Base-by-base conservation (phyloP, 2,329 filamentous ascomycete species). In the Emergomyces orientalis region DNA sequence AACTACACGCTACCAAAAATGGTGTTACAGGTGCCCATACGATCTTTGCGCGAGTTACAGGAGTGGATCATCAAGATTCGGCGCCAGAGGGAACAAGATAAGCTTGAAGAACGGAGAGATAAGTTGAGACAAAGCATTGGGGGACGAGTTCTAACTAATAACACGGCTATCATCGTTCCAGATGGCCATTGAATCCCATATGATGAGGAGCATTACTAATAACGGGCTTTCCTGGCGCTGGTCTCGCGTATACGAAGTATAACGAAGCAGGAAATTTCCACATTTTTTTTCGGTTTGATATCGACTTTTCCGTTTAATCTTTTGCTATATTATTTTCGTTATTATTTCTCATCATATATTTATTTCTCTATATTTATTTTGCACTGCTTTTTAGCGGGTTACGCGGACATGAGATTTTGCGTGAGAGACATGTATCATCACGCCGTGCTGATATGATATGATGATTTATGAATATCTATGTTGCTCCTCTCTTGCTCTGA, bases 41-140 rank as follows among this genome's bases (percentile, higher is more conserved):
- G 82, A 51, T 79, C 80, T 11, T 68, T 84, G 5, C 76, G 76
- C 34, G 79, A 78, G 19, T 71, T 86, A 54, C 79, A 79, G 55
- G 77, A 79, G 51, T 78, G 76, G 59, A 65, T 84, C 8, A 71
- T 74, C 45, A 77, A 79, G 52, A 69, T 73, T n/a, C 73, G 75
- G 64, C 74, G 76, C 65, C 70, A 71, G 60, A 75, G 77, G 58
- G 76, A 78, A 59, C 77, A 81, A 63, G 72, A 75, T 61, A 78
- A 74, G 65, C 76, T 78, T 60, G 81, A 86, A 70, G 80, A 78
- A 66, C 74, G 81, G 64, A 76, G 84, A 64, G 77, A 82, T 65
- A 78, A 74, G 63, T 73, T 86, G 59, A 79, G 83, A 65, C 77
- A 78, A 62, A 82, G 78, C 62, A 86, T 87, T 68, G 80, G 81